Base-by-base conservation (phyloP, 495 filamentous ascomycete genomes). In the Aspergillus baeticus region DNA sequence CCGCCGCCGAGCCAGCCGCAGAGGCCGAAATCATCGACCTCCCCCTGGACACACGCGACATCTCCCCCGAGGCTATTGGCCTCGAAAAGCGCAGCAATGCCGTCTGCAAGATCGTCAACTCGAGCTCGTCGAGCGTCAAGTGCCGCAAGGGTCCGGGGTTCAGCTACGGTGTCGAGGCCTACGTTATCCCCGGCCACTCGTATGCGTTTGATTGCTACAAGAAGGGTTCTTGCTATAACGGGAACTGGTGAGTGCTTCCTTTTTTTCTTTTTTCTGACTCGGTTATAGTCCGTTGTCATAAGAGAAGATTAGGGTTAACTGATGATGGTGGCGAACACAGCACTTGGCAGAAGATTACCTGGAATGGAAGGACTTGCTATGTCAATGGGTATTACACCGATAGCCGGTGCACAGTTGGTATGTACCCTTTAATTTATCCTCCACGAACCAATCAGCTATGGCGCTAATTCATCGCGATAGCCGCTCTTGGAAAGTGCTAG, bases 321-420 rank as follows among this genome's bases (percentile, higher is more conserved):
- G 29, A 45, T 45, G 2, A 1, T 31, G 10, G 22, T 45, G 14
- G 18, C 8, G 26, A 3, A 29, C 14, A 29, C 20, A 57, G 55
- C 37, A 51, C 55, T 20, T 57, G 55, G 55, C 42, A 57, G 23
- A 20, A 18, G 13, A 51, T 54, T 26, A 33, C 15, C 20, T 43
- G 44, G 38, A 17, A 50, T 29, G 45, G 48, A 6, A 49, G 51
- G 13, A 17, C 20, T 7, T 57, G 55, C 55, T 57, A 50, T 50
- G 55, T 57, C n/a, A 57, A 57, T 57, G 55, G 55, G 4, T 57
- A 57, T 22, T 57, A 57, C 18, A 57, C 55, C 34, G 29, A 23
- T 43, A 51, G 36, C 39, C 51, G 34, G 36, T 57, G 55, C 47
- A 57, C 51, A 20, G 38, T 36, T 18, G 51, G 51, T 54, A 51